Evolutionary conservation across 2,329 filamentous ascomycete genomes (phyloP), one percentile per base, ranked within the genome.

Genomic region (Penicillium expansum): DNA sequence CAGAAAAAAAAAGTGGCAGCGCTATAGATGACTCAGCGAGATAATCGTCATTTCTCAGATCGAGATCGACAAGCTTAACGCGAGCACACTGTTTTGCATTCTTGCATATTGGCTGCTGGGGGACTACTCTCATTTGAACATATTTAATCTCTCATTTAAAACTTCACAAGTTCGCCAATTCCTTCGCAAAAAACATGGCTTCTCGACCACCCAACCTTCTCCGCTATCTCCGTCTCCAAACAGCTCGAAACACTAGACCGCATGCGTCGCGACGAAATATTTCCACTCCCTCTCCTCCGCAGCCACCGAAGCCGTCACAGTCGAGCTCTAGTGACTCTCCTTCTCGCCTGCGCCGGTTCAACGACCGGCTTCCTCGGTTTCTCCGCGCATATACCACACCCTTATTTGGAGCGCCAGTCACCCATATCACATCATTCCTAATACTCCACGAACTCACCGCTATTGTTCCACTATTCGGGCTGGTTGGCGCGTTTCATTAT

Each of bases 401-500:
- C 0, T 83, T 99, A 3, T 84, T 87, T 56, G 81, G 83, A 54
- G 92, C 92, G 0, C 94, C 94, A 0, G 74, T 92, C 43, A 90
- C 90, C 1, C 91, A 97, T 75, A 80, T 96, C 41, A 85, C 88
- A 1, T 87, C 93, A 0, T 99, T 99, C 73, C 79, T 97, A 11
- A 79, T 97, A 38, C 82, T 99, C 0, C 94, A 99, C 78, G 94
- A 99, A 74, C 72, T 97, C 43, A 97, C 94, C 0, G 93, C 94
- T 10, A 77, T 97, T 11, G 74, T 93, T 1, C 93, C 93, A 0
- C 76, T 97, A 0, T 72, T 95, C 38, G 87, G 84, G 0, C 82
- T 97, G 1, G 86, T 90, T 22, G 86, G 82, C 0, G 71, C 85
- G 1, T 96, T 99, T 74, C 90, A 97, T 76, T 92, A 91, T 71